These are phyloP conservation scores for Trametes cinnabarina DNA, from an alignment of 768 basidiomycete species.

Conservation along the genomic window DNA sequence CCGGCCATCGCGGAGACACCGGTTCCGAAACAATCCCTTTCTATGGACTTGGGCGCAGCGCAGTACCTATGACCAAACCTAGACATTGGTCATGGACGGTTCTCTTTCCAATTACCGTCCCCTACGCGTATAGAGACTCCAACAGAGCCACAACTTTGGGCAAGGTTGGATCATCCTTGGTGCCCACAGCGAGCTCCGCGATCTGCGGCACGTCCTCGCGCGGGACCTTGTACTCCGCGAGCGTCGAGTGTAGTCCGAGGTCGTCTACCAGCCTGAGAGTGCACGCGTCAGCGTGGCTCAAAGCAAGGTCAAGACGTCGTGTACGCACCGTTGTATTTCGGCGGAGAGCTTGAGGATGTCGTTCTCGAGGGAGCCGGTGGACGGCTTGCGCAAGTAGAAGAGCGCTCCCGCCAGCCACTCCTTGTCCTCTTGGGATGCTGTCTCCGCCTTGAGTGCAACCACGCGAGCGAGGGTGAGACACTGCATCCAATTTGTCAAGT, in stretches of 20 bases:
- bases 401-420: constrained; percentile 53
- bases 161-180: constrained; percentile 36
- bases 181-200: constrained; percentile 48
- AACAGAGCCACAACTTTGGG: constrained; percentile 49
- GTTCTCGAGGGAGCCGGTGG: constrained; percentile 64
- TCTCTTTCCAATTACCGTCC: not conserved
- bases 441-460: constrained; percentile 55
- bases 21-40: too few relatives aligned
- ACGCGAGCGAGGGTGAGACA: constrained; percentile 71
- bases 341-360: constrained; percentile 54
- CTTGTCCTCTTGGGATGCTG: constrained; percentile 61
- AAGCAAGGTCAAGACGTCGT: not conserved
- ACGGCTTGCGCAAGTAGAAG: constrained; percentile 55
- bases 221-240: constrained; percentile 65
- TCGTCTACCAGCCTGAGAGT: constrained; percentile 51
- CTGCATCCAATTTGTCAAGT: constrained; percentile 33
- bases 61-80: too few relatives aligned
- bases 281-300: not conserved
- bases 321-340: constrained; percentile 53
- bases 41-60: too few relatives aligned
- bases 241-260: constrained; percentile 57
- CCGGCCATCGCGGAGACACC: too few relatives aligned
- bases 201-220: constrained; percentile 51
- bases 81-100: too few relatives aligned
- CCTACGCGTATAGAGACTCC: constrained; percentile 40